Percentiles rank a stretch among this genome's conserved stretches.
Conservation (phyloP, 2,329 filamentous ascomycete genomes). For the Diaporthe ampelina region DNA sequence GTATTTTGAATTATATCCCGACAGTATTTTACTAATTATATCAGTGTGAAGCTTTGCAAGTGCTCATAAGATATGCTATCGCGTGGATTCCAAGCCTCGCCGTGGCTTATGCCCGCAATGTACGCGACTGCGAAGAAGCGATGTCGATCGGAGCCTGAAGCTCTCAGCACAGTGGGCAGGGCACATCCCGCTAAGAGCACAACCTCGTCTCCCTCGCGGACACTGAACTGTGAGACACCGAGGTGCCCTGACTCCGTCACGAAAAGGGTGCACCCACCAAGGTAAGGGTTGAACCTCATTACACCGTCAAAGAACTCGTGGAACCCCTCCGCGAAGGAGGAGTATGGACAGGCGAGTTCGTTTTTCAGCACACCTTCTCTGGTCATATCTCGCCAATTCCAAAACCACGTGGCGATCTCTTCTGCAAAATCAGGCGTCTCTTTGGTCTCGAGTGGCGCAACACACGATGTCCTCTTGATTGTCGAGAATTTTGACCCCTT, state of each 20-base stretch:
- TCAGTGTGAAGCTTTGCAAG: not conserved
- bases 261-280: conserved; percentile 7
- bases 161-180: not conserved
- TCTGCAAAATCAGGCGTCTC: conserved; percentile 12
- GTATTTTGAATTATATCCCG: not conserved
- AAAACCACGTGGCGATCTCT: conserved; percentile 15
- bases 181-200: conserved; percentile 9
- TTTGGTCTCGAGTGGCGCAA: not conserved
- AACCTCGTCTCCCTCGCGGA: conserved; percentile 8
- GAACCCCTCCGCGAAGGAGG: conserved; percentile 8
- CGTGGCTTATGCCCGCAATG: conserved; percentile 5
- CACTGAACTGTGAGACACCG: conserved; percentile 14
- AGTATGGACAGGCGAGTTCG: not conserved
- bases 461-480: no score
- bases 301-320: conserved; percentile 8
- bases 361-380: not conserved
- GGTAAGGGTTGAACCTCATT: conserved; percentile 17
- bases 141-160: not conserved
- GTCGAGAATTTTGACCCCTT: no score
- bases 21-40: not conserved
- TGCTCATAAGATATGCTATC: conserved; percentile 13
- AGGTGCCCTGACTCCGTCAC: conserved; percentile 2
- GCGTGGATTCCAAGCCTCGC: conserved; percentile 18
- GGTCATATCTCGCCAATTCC: conserved; percentile 8
- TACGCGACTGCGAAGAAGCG: conserved; percentile 14